These are phyloP conservation scores for Crithidia bombi DNA, from an alignment of 208 protist genomes.

Conservation along the genomic window DNA sequence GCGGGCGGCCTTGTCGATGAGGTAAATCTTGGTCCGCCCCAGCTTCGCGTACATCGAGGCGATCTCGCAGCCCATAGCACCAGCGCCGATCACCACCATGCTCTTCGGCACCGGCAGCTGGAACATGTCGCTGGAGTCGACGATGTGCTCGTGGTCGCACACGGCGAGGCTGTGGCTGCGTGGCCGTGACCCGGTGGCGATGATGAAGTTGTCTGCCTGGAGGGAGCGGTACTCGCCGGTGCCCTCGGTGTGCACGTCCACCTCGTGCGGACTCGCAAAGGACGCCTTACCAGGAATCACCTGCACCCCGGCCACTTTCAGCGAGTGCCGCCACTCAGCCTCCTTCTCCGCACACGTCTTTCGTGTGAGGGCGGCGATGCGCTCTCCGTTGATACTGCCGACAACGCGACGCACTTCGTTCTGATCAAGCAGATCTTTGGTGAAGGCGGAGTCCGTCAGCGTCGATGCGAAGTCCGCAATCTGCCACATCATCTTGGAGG, in stretches of 20 bases:
- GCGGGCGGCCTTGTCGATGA: slow-evolving; percentile 63
- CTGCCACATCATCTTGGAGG: slow-evolving; percentile 78
- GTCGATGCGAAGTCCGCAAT: slow-evolving; percentile 51
- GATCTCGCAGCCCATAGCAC: slow-evolving; percentile 74
- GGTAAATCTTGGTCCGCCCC: slow-evolving; percentile 55
- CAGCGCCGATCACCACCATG: slow-evolving; percentile 75
- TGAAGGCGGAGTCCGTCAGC: slow-evolving; percentile 31
- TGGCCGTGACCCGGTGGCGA: slow-evolving; percentile 67
- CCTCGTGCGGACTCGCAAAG: slow-evolving; percentile 55
- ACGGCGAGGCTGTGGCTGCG: slow-evolving; percentile 44
- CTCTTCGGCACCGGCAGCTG: slow-evolving; percentile 56
- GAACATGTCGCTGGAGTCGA: slow-evolving; percentile 65
- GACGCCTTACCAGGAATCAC: slow-evolving; percentile 62
- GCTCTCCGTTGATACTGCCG: slow-evolving; percentile 32
- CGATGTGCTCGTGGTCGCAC: slow-evolving; percentile 44
- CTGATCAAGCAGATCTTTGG: slow-evolving; percentile 44
- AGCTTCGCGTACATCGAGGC: slow-evolving; percentile 74
- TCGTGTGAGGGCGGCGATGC: slow-evolving; percentile 44
- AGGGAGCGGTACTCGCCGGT: slow-evolving; percentile 61
- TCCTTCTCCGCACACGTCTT: slow-evolving; percentile 46
- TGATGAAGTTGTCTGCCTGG: slow-evolving; percentile 72
- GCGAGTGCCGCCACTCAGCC: slow-evolving; percentile 30
- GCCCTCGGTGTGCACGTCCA: slow-evolving; percentile 56
- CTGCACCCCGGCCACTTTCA: slow-evolving; percentile 52
- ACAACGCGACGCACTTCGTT: slow-evolving; percentile 19